phyloP scores from a whole-genome alignment of 179 eudicot species.

The Corrigiola litoralis region DNA sequence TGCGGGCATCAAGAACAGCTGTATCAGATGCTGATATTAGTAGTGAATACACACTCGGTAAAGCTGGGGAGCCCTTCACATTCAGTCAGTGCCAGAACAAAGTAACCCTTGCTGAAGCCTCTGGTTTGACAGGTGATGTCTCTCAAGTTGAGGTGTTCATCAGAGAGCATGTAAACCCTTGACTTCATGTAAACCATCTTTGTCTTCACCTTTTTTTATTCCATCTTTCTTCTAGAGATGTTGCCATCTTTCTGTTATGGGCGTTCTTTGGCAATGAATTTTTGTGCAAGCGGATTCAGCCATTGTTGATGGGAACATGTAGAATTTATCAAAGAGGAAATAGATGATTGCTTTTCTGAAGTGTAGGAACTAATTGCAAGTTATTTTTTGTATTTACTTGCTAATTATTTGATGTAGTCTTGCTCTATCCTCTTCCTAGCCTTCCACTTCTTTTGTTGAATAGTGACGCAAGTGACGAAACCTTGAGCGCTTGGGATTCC shows the following conservation, averaged over 20 bases:
- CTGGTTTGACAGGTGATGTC: slow-evolving; percentile 70
- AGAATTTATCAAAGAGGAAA: slow-evolving; percentile 5
- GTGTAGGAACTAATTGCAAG: no score
- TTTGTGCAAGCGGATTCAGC: neutral
- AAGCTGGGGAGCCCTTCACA: slow-evolving; percentile 62
- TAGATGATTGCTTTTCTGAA: neutral
- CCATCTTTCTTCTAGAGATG: no score
- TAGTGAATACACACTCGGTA: slow-evolving; percentile 69
- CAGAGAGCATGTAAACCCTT: slow-evolving; percentile 55
- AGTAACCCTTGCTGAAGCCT: slow-evolving; percentile 74
- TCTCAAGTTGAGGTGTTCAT: slow-evolving; percentile 75
- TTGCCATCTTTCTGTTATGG: neutral
- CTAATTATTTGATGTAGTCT: no score
- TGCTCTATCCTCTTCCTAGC: no score
- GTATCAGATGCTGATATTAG: slow-evolving; percentile 67
- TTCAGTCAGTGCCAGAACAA: slow-evolving; percentile 77
- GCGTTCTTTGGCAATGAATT: neutral
- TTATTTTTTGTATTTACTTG: no score
- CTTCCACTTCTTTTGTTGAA: no score
- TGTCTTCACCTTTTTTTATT: neutral
- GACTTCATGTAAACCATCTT: slow-evolving; percentile 8
- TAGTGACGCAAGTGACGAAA: no score
- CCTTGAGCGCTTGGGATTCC: no score
- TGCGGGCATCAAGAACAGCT: slow-evolving; percentile 72
- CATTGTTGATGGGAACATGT: slow-evolving; percentile 1